phyloP scores from a whole-genome alignment of 129 eudicot species.

The Sambucus nigra region DNA sequence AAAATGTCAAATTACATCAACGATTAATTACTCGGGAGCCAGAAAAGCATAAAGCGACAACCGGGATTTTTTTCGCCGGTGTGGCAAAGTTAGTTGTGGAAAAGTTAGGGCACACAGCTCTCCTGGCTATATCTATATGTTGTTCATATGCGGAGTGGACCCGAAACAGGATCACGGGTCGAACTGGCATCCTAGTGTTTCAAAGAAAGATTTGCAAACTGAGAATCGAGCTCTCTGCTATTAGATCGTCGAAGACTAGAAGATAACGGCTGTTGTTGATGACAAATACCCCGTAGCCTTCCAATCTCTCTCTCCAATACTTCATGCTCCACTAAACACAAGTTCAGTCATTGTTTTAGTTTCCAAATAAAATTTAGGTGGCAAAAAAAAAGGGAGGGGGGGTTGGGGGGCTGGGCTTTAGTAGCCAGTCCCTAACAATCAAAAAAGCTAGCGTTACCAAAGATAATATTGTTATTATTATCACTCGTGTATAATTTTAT shows the following conservation, averaged over 20 bases:
- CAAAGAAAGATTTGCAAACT: slow-evolving; percentile 58
- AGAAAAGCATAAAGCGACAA: too few species aligned
- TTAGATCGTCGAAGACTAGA: slow-evolving; percentile 53
- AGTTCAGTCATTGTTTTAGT: background rate
- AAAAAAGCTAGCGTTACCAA: too few species aligned
- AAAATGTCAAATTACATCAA: too few species aligned
- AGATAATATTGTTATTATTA: too few species aligned
- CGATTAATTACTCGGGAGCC: too few species aligned
- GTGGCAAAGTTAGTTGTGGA: slow-evolving; percentile 18
- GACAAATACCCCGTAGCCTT: slow-evolving; percentile 58
- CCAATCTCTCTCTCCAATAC: slow-evolving; percentile 79
- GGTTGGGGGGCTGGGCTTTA: too few species aligned
- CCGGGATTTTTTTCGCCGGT: slow-evolving; percentile 15
- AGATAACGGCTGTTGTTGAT: slow-evolving; percentile 42
- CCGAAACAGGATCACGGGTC: slow-evolving; percentile 40
- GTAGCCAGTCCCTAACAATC: too few species aligned
- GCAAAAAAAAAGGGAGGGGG: too few species aligned
- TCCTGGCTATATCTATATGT: slow-evolving; percentile 2
- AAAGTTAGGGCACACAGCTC: slow-evolving; percentile 10
- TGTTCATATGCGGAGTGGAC: slow-evolving; percentile 54
- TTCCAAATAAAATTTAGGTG: background rate
- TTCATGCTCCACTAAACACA: slow-evolving; percentile 79
- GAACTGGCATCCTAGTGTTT: slow-evolving; percentile 47
- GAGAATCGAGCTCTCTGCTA: slow-evolving; percentile 82
- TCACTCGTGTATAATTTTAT: too few species aligned